Conservation (phyloP, 768 basidiomycete genomes). For the Kwoniella botswanensis region DNA sequence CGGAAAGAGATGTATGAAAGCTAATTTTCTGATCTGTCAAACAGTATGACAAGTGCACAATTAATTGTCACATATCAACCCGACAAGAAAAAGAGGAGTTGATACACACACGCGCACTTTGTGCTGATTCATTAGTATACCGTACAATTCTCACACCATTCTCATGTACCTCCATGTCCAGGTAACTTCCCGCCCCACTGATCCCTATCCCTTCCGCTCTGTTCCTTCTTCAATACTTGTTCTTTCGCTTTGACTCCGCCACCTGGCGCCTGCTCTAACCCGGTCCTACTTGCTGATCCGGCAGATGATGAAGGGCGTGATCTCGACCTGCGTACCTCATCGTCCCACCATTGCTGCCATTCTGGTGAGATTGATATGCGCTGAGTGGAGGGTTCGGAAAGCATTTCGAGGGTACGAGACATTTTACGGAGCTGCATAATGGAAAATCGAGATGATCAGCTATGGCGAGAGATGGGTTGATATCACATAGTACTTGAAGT, state of each 20-base stretch:
- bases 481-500: not conserved
- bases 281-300: not conserved
- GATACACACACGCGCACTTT: too few relatives aligned
- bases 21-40: too few relatives aligned
- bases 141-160: not conserved
- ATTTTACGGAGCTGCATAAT: slow-evolving; percentile 49
- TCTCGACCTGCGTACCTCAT: slow-evolving; percentile 17
- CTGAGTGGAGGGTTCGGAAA: slow-evolving; percentile 42
- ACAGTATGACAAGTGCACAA: too few relatives aligned
- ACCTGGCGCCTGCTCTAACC: slow-evolving; percentile 1
- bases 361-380: slow-evolving; percentile 43
- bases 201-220: slow-evolving; percentile 22
- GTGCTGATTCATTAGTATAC: not conserved
- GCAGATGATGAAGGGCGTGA: not conserved
- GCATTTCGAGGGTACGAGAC: slow-evolving; percentile 53
- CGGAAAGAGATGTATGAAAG: too few relatives aligned
- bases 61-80: too few relatives aligned
- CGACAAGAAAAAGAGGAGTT: too few relatives aligned
- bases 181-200: slow-evolving; percentile 44
- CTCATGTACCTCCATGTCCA: slow-evolving; percentile 47
- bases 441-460: not conserved
- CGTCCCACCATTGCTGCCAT: slow-evolving; percentile 53
- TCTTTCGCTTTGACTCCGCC: slow-evolving; percentile 1
- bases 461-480: not conserved
- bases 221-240: slow-evolving; percentile 20